Evolutionary conservation across 495 filamentous ascomycete species (phyloP), one percentile per base, ranked within the genome.

Genomic region (Talaromyces stipitatus): DNA sequence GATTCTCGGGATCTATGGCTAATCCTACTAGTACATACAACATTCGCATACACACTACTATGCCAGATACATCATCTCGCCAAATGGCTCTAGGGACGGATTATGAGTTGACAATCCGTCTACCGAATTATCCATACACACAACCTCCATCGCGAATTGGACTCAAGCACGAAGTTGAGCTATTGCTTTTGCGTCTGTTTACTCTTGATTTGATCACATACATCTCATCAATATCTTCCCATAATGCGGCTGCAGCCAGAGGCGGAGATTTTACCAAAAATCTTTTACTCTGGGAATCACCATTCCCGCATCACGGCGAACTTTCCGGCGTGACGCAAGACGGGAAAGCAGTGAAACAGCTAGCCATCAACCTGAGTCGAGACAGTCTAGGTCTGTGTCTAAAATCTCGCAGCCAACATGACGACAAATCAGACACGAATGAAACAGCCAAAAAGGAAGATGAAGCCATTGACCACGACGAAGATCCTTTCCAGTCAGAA

Each of bases 261-360:
- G 27, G 23, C 5, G 10, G 18, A 23, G 27, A 18, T 11, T 29
- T 14, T 3, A 12, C 14, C 33, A n/a, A 45, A 11, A 18, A 7
- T 24, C 46, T 47, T 27, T 22, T 32, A 30, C 46, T 33, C 6
- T 78, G 75, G 75, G 59, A 69, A 46, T 62, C 68, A 12, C 60
- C 67, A 4, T 73, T 72, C 26, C 71, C 75, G n/a, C 71, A 76
- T 28, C 67, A 74, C 18, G 75, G 75, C 6, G 73, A 78, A 59
- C 50, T 78, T 14, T 14, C 69, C 7, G 60, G 69, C 2, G 20
- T 64, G 7, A 56, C 60, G 9, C 50, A 46, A 3, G 56, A 54
- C n/a, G 58, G 60, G 0, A 61, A 63, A 26, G 60, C 58, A 18
- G 59, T 65, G 60, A 70, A 62, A 43, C 75, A 73, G 61, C 62